Conservation (phyloP, 2,329 filamentous ascomycete genomes). For the Exserohilum turcica region DNA sequence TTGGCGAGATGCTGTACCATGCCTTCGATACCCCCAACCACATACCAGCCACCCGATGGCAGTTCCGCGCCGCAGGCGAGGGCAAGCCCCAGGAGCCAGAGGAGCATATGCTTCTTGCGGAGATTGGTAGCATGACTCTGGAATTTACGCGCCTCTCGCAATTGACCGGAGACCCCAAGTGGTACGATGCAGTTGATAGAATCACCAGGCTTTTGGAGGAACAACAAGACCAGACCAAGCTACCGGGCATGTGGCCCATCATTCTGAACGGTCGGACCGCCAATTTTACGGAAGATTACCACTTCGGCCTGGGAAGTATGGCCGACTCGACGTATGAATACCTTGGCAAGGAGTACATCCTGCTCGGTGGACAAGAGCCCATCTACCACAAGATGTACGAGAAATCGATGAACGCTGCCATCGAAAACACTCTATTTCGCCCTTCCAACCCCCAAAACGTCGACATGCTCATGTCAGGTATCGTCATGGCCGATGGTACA, state of each 20-base stretch:
- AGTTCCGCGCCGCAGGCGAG: conserved; percentile 46
- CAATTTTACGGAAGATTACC: conserved; percentile 50
- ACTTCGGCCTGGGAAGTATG: conserved; percentile 46
- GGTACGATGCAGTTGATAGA: conserved; percentile 53
- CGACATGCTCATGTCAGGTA: conserved; percentile 56
- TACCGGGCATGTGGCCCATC: conserved; percentile 57
- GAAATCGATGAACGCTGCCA: conserved; percentile 50
- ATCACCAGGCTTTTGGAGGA: conserved; percentile 50
- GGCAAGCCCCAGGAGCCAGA: conserved; percentile 50
- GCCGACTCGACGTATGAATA: conserved; percentile 49
- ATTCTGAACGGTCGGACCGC: conserved; percentile 49
- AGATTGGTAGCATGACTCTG: conserved; percentile 55
- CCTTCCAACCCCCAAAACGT: conserved; percentile 55
- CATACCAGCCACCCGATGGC: conserved; percentile 70
- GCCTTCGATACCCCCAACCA: conserved; percentile 91
- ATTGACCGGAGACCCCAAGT: conserved; percentile 52
- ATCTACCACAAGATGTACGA: conserved; percentile 64
- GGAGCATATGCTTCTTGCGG: conserved; percentile 51
- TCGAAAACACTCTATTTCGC: conserved; percentile 54
- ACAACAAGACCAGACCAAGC: conserved; percentile 50
- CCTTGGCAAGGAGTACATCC: conserved; percentile 44
- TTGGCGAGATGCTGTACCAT: conserved; percentile 79
- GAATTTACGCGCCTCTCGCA: conserved; percentile 56
- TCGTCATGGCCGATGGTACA: conserved; percentile 44
- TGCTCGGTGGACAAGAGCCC: conserved; percentile 52